phyloP scores from a whole-genome alignment of 2,329 filamentous ascomycete species.

The Rugonectria rugulosa region DNA sequence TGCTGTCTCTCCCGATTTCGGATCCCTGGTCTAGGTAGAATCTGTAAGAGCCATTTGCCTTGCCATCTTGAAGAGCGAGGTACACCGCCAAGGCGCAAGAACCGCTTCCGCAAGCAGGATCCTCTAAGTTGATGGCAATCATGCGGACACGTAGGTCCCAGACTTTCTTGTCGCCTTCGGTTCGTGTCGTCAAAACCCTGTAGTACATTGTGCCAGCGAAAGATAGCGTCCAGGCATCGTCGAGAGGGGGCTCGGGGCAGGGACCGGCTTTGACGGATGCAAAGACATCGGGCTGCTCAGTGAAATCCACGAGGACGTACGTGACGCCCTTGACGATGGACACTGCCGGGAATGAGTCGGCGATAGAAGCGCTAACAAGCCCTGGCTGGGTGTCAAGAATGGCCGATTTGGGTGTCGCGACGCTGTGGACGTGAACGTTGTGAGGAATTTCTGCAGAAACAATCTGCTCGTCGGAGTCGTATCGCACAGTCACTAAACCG shows the following conservation, averaged over 20 bases:
- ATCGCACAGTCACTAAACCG: conserved; percentile 7
- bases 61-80: conserved; percentile 16
- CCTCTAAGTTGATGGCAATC: conserved; percentile 26
- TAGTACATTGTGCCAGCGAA: conserved; percentile 22
- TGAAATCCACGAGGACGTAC: conserved; percentile 12
- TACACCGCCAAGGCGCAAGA: conserved; percentile 16
- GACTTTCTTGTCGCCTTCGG: not conserved
- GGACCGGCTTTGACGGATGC: conserved; percentile 1
- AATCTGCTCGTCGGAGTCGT: conserved; percentile 9
- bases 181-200: not conserved
- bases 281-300: conserved; percentile 9
- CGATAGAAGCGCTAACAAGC: not conserved
- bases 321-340: conserved; percentile 16
- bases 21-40: conserved; percentile 21
- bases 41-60: not conserved
- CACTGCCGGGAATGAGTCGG: not conserved
- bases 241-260: not conserved
- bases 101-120: conserved; percentile 20
- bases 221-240: conserved; percentile 17
- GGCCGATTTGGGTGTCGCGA: not conserved
- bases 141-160: conserved; percentile 21
- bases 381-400: conserved; percentile 8
- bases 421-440: conserved; percentile 21
- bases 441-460: conserved; percentile 22
- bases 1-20: conserved; percentile 20